phyloP scores from a whole-genome alignment of 163 green algal genomes.

The Chlorella variabilis region DNA sequence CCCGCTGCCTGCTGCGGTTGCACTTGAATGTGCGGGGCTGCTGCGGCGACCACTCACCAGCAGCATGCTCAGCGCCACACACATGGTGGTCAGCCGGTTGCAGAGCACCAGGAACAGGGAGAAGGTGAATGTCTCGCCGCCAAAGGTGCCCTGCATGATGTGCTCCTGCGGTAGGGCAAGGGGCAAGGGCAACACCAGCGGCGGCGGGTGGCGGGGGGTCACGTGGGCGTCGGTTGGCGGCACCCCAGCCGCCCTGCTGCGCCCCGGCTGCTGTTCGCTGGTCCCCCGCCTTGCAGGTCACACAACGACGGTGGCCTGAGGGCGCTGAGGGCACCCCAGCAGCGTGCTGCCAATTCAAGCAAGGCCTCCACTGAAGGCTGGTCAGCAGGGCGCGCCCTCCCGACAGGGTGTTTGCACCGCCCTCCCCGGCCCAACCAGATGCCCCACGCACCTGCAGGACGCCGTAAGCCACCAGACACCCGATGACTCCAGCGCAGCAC shows the following conservation, averaged over 20 bases:
- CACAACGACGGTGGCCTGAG: neutral
- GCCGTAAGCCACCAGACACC: conserved; percentile 85
- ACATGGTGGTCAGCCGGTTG: conserved; percentile 87
- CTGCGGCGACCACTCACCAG: conserved; percentile 51
- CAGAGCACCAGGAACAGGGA: conserved; percentile 93
- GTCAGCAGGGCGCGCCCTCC: too few relatives aligned
- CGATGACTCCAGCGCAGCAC: conserved; percentile 84
- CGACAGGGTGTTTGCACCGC: too few relatives aligned
- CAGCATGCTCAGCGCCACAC: conserved; percentile 59
- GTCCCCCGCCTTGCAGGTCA: neutral
- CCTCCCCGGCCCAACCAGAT: too few relatives aligned
- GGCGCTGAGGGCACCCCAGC: too few relatives aligned
- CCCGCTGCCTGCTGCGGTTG: too few relatives aligned
- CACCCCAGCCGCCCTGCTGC: neutral
- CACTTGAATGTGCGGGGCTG: too few relatives aligned
- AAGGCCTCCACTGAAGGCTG: too few relatives aligned
- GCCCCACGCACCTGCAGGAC: conserved; percentile 79
- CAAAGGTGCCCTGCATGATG: conserved; percentile 95
- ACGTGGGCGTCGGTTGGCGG: neutral
- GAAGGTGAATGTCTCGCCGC: conserved; percentile 80
- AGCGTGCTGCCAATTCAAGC: neutral
- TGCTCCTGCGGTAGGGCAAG: conserved; percentile 76
- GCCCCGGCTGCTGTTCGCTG: neutral
- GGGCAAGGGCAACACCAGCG: too few relatives aligned
- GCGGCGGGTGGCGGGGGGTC: neutral